Percentiles rank a stretch among this genome's conserved stretches.
These are phyloP conservation scores for Nymphaea thermarum DNA, from an alignment of 164 flowering plant genomes.

Conservation along the genomic window DNA sequence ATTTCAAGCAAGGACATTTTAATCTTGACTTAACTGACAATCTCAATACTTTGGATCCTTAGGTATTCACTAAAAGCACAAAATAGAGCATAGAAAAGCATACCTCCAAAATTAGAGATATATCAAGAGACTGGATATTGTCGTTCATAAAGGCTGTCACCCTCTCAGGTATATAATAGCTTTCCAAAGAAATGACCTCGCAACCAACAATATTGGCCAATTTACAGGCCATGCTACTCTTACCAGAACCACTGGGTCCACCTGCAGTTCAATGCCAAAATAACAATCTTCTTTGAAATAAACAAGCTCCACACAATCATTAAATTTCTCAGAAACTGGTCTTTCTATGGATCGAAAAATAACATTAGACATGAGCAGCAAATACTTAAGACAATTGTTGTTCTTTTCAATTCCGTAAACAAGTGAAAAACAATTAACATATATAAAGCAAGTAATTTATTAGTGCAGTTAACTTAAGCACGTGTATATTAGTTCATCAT, in stretches of 20 bases:
- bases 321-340: not conserved
- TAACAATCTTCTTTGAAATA: too few relatives aligned
- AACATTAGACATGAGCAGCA: too few relatives aligned
- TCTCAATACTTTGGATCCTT: not conserved
- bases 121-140: conserved; percentile 80
- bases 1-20: not conserved
- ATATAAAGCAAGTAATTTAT: too few relatives aligned
- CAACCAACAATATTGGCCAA: conserved; percentile 99
- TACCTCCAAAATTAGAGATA: conserved; percentile 79
- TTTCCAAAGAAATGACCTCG: conserved; percentile 97
- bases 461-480: too few relatives aligned
- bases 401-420: too few relatives aligned
- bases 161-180: conserved; percentile 82
- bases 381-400: too few relatives aligned
- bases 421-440: too few relatives aligned
- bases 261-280: conserved; percentile 31
- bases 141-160: conserved; percentile 92
- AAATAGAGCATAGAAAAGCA: not conserved
- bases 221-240: conserved; percentile 98
- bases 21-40: not conserved
- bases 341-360: not conserved
- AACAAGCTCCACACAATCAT: not conserved
- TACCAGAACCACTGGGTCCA: conserved; percentile 99
- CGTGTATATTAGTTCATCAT: too few relatives aligned
- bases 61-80: not conserved